Base-by-base conservation (phyloP, 768 basidiomycete species). In the Rhodotorula diobovata region DNA sequence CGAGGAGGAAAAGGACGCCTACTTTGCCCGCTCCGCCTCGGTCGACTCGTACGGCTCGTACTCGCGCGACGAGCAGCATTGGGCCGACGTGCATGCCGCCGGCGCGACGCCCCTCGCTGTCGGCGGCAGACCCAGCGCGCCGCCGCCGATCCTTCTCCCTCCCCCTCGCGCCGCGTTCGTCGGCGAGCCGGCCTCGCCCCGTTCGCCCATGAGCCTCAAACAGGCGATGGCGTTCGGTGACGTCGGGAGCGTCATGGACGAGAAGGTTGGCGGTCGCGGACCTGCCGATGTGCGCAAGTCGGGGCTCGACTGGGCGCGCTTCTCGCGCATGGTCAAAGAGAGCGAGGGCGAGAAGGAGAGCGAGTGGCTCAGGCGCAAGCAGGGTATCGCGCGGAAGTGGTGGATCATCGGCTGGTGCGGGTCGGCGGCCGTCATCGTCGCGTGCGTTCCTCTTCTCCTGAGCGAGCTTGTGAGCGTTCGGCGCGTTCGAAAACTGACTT, bases 1-100 rank as follows among this genome's bases (percentile, higher is more conserved):
- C 48, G 61, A 69, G 46, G 57, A 69, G 32, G 68, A 69, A 58
- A 69, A 63, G 48, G 68, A 63, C 56, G 48, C 57, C 23, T 64
- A 64, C 57, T 30, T 43, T 39, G 35, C 62, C 25, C 62, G 62
- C 12, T 20, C 25, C 51, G 41, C 18, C 25, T 45, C 20, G 21
- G 11, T 50, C 25, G 48, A 50, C 25, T 50, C 48, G 25, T 50
- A 50, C 48, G 48, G 48, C 48, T 50, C 48, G 48, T 25, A 28
- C 48, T 50, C 48, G 48, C 48, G 43, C 16, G 32, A 32, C 14
- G n/a, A 4, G 41, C n/a, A n/a, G n/a, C 51, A 43, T 34, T 61
- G 54, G 45, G 60, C 45, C 7, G 67, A 51, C 34, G 8, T 25
- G 2, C 48, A 23, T 12, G 25, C 25, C 10, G 11, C 25, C 25